Conservation (phyloP, 1,284 basidiomycete genomes). For the Takashimella koratensis region DNA sequence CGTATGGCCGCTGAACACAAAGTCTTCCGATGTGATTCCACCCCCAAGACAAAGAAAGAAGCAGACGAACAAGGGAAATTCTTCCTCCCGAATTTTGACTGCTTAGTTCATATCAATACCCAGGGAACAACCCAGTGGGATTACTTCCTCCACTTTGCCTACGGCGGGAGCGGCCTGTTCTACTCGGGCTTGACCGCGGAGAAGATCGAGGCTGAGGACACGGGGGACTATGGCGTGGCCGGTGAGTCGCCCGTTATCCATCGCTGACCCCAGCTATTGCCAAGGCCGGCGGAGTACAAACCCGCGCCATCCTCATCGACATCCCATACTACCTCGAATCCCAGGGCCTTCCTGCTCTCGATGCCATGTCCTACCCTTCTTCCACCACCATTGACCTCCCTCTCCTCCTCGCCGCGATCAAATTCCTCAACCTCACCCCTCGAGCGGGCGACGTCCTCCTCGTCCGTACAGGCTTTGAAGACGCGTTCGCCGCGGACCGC, state of each 20-base stretch:
- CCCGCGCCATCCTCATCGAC: slow-evolving; percentile 14
- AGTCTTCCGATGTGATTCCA: slow-evolving; percentile 4
- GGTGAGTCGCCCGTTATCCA: slow-evolving; percentile 5
- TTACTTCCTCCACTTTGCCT: slow-evolving; percentile 17
- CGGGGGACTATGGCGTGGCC: slow-evolving; percentile 17
- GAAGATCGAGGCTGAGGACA: slow-evolving; percentile 11
- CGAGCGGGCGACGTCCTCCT: slow-evolving; percentile 14
- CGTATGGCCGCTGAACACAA: slow-evolving; percentile 3
- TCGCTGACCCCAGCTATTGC: slow-evolving; percentile 6
- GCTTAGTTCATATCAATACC: slow-evolving; percentile 15
- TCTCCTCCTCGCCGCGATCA: slow-evolving; percentile 21
- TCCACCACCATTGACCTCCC: slow-evolving; percentile 1
- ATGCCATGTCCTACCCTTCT: slow-evolving; percentile 4
- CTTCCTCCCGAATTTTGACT: slow-evolving; percentile 15
- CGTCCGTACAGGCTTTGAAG: slow-evolving; percentile 15
- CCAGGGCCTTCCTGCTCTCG: slow-evolving; percentile 8
- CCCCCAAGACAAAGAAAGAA: slow-evolving; percentile 3
- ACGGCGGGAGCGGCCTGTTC: slow-evolving; percentile 11
- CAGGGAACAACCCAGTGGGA: slow-evolving; percentile 22
- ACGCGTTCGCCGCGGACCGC: slow-evolving; percentile 3
- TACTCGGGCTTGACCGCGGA: slow-evolving; percentile 18
- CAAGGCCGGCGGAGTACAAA: slow-evolving; percentile 13
- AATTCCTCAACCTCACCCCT: slow-evolving; percentile 8
- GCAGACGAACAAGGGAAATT: slow-evolving; percentile 4
- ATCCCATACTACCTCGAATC: slow-evolving; percentile 14